A percentile compares a stretch with the other conserved stretches of the same genome.
These are phyloP conservation scores for Prunus armeniaca DNA, from an alignment of 306 rosid species.

Conservation along the genomic window DNA sequence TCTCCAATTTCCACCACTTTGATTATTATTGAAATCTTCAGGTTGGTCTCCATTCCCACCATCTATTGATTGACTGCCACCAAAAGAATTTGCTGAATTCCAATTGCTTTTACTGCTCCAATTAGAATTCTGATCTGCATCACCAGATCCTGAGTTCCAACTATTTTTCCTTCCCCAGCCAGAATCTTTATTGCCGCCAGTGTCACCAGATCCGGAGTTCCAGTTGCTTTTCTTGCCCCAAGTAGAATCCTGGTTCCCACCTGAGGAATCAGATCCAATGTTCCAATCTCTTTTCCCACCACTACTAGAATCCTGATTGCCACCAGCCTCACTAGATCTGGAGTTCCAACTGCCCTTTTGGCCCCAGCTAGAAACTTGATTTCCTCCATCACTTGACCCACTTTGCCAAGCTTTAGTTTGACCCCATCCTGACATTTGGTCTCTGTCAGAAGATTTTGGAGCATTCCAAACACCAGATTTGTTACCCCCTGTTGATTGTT, in stretches of 20 bases:
- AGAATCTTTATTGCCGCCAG: background rate
- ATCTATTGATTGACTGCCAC: background rate
- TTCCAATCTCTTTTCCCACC: conserved; percentile 46
- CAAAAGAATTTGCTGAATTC: conserved; percentile 28
- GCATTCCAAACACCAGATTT: background rate
- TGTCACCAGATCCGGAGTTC: conserved; percentile 32
- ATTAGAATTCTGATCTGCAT: background rate
- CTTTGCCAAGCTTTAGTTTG: background rate
- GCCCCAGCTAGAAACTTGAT: conserved; percentile 35
- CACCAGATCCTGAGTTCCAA: conserved; percentile 8
- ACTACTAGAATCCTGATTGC: conserved; percentile 30
- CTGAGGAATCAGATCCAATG: conserved; percentile 28
- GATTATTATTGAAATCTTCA: conserved; percentile 15
- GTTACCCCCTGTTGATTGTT: background rate
- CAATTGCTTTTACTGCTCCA: conserved; percentile 37
- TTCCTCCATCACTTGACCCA: background rate
- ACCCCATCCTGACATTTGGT: background rate
- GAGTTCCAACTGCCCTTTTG: conserved; percentile 21
- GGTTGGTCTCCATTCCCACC: conserved; percentile 31
- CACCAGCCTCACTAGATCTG: conserved; percentile 31
- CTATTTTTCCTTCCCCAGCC: conserved; percentile 18
- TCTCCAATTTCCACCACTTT: conserved; percentile 32
- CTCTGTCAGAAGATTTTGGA: background rate
- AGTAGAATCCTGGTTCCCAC: conserved; percentile 27
- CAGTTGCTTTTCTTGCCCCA: conserved; percentile 46